Conservation (phyloP, 1,284 basidiomycete genomes). For the Apiotrichum porosum region DNA sequence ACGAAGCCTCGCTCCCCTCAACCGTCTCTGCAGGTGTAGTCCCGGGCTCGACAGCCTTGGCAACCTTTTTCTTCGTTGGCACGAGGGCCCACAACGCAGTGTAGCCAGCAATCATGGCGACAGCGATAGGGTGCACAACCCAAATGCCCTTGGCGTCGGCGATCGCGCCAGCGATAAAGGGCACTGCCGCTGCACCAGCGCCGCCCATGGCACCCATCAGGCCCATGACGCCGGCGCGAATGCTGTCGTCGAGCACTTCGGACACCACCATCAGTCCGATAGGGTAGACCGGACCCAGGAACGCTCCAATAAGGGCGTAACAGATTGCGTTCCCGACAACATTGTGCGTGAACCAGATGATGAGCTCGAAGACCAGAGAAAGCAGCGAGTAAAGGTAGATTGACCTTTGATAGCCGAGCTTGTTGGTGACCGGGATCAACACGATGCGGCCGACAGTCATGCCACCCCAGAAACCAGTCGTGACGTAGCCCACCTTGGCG, state of each 20-base stretch:
- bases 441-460: conserved; percentile 20
- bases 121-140: conserved; percentile 15
- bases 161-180: conserved; percentile 47
- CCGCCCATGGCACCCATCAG: conserved; percentile 59
- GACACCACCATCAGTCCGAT: conserved; percentile 59
- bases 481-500: conserved; percentile 16
- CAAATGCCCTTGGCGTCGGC: conserved; percentile 15
- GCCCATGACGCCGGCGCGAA: conserved; percentile 59
- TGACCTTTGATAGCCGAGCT: conserved; percentile 20
- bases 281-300: conserved; percentile 56
- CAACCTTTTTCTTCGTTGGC: conserved; percentile 2
- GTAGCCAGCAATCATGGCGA: conserved; percentile 10
- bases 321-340: conserved; percentile 55
- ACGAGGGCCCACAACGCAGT: conserved; percentile 9
- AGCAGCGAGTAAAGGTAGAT: conserved; percentile 22
- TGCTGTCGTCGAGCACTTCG: conserved; percentile 56
- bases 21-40: neutral
- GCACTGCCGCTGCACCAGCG: conserved; percentile 59
- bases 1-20: no score
- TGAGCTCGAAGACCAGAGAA: conserved; percentile 50
- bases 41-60: neutral
- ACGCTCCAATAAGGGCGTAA: conserved; percentile 55
- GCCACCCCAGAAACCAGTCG: conserved; percentile 23
- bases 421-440: conserved; percentile 23
- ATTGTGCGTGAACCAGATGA: conserved; percentile 59